phyloP scores from a whole-genome alignment of 208 protist genomes.

The Angomonas ambiguus region DNA sequence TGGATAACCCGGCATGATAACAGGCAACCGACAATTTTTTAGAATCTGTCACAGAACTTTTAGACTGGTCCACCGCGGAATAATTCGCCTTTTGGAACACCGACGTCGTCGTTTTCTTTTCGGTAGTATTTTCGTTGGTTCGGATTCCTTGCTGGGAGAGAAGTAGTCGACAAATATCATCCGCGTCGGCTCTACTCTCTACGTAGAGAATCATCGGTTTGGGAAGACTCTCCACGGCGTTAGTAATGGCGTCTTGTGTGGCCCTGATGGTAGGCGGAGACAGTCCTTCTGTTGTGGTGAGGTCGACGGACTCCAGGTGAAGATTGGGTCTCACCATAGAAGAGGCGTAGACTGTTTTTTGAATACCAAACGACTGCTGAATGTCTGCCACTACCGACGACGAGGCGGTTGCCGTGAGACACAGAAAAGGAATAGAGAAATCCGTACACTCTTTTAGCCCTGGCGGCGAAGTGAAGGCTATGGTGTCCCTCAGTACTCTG shows the following conservation, averaged over 20 bases:
- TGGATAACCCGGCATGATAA: constrained; percentile 77
- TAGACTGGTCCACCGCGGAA: not conserved
- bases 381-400: constrained; percentile 77
- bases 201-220: constrained; percentile 90
- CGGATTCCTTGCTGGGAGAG: not conserved
- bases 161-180: constrained; percentile 61
- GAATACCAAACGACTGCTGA: constrained; percentile 55
- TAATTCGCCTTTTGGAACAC: constrained; percentile 7
- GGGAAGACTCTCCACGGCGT: constrained; percentile 57
- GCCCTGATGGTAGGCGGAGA: not conserved
- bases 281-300: constrained; percentile 16
- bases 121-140: not conserved
- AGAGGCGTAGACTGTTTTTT: constrained; percentile 33
- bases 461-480: not conserved
- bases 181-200: constrained; percentile 68
- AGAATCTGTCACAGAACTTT: not conserved
- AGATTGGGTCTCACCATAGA: constrained; percentile 59
- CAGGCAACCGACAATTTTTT: constrained; percentile 41
- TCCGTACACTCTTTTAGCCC: not conserved
- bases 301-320: constrained; percentile 42
- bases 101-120: not conserved
- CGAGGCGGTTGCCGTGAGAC: constrained; percentile 85
- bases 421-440: constrained; percentile 70
- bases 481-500: constrained; percentile 35
- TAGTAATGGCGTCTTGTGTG: constrained; percentile 21